Evolutionary conservation across 208 protist genomes (phyloP), one percentile per base, ranked within the genome.

Genomic region (Leptomonas pyrrhocoris): DNA sequence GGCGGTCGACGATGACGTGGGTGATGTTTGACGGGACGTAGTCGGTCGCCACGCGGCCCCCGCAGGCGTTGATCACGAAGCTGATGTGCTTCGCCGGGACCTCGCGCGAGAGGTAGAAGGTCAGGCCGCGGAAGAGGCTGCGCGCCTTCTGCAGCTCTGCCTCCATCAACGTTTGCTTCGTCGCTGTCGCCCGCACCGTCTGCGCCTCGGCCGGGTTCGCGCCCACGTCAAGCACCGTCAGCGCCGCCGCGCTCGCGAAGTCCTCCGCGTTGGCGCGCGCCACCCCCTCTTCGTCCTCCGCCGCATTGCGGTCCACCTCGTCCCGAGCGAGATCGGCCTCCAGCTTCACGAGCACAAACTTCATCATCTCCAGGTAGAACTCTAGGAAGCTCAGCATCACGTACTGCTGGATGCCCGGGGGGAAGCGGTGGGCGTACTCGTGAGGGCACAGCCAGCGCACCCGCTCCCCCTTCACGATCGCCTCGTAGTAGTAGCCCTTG

Each of bases 401-500:
- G 43, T 96, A 93, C 83, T 98, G 95, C 74, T 99, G 98, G 53
- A 99, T 95, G 61, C 98, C 94, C 0, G 83, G 49, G 16, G 95
- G 94, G 67, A 98, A 94, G 67, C 97, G 86, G 79, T 99, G 95
- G 12, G 90, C 84, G 86, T 99, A 99, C 74, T 97, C 79, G 88
- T 99, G 97, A 15, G 99, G 99, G 56, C 90, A 97, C 28, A 99
- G 74, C 98, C 98, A 99, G 23, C 97, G 98, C 48, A 99, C 80
- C 27, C 85, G 75, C 71, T 97, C 84, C 0, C 97, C 98, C 63
- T 93, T 81, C 31, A 99, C 86, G 40, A 97, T 68, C 6, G 98
- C 98, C 80, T 99, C 98, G 85, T 98, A 99, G 86, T 99, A 99
- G 77, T 99, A 96, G 30, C 94, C 98, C 80, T 99, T 99, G 80